Evolutionary conservation across 164 flowering plant species (phyloP).

Genomic region (Vitis rotundifolia): DNA sequence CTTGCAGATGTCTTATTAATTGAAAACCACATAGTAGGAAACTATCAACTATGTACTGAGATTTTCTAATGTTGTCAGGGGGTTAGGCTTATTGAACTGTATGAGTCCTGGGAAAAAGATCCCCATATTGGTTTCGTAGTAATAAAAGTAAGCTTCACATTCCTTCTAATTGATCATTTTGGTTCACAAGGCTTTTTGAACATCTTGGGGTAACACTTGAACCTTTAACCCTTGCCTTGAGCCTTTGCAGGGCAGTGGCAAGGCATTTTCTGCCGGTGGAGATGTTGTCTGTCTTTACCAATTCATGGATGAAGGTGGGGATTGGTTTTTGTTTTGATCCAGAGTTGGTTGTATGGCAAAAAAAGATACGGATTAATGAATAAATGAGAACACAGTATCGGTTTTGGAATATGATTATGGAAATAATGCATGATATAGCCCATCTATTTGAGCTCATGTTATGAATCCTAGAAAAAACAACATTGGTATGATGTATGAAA

Average conservation of each 20-base stretch:
- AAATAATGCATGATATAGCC: too few relatives aligned
- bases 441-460: too few relatives aligned
- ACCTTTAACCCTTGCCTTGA: neutral
- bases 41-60: neutral
- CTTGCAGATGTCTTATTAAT: too few relatives aligned
- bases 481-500: too few relatives aligned
- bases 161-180: neutral
- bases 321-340: neutral
- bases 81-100: slow-evolving; percentile 44
- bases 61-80: slow-evolving; percentile 29
- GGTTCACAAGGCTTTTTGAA: neutral
- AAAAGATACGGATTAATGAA: too few relatives aligned
- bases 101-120: slow-evolving; percentile 59
- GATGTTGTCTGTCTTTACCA: slow-evolving; percentile 58
- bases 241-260: slow-evolving; percentile 61
- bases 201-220: neutral
- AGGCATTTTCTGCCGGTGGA: slow-evolving; percentile 79
- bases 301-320: slow-evolving; percentile 45
- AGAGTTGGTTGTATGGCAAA: too few relatives aligned
- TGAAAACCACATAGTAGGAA: too few relatives aligned
- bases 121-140: slow-evolving; percentile 54
- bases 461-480: too few relatives aligned
- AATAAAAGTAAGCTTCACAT: slow-evolving; percentile 43
- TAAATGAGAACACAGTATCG: too few relatives aligned
- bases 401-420: too few relatives aligned